Base-by-base conservation (phyloP, 1,139 yeast species). In the Lodderomyces pseudojiufengensis region DNA sequence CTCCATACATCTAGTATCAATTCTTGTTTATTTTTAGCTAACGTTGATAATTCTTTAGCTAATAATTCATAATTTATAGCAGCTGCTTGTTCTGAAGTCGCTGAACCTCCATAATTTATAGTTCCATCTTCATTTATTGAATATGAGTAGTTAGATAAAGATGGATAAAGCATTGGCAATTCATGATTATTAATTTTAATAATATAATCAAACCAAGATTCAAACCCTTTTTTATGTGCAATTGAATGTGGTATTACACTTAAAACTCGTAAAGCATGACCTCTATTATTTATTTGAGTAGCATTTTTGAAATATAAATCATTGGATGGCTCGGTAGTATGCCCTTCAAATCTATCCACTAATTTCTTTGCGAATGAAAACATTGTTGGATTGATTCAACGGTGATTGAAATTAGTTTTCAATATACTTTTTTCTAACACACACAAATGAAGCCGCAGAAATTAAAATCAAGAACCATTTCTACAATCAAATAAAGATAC, bases 331-430 rank as follows among this genome's bases (percentile, higher is more conserved):
- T 53, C 48, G 16, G 61, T 54, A 15, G 59, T 55, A 15, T 60
- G 46, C 1, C 73, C 73, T 50, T 87, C 96, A 31, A 90, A 70
- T 20, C 87, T 73, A 49, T 80, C 84, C 23, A 87, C 96, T 33
- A 88, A 58, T 50, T 80, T 84, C 55, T 82, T 85, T 8, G 97
- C 96, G 60, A 88, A 84, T 23, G 95, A 84, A 60, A 87, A 84
- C 97, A 87, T 87, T 24, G 34, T 15, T n/a, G 27, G 29, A n/a
- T n/a, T n/a, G n/a, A n/a, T n/a, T n/a, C n/a, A n/a, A n/a, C n/a
- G n/a, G n/a, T n/a, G n/a, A n/a, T n/a, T n/a, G n/a, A n/a, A n/a
- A n/a, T n/a, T n/a, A n/a, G n/a, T n/a, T n/a, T n/a, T n/a, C n/a
- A n/a, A n/a, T n/a, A n/a, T n/a, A n/a, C n/a, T n/a, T n/a, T n/a